A percentile compares a stretch with the other conserved stretches of the same genome.
Evolutionary conservation across 2,329 filamentous ascomycete species (phyloP).

Genomic region (Pseudogymnoascus sp.): DNA sequence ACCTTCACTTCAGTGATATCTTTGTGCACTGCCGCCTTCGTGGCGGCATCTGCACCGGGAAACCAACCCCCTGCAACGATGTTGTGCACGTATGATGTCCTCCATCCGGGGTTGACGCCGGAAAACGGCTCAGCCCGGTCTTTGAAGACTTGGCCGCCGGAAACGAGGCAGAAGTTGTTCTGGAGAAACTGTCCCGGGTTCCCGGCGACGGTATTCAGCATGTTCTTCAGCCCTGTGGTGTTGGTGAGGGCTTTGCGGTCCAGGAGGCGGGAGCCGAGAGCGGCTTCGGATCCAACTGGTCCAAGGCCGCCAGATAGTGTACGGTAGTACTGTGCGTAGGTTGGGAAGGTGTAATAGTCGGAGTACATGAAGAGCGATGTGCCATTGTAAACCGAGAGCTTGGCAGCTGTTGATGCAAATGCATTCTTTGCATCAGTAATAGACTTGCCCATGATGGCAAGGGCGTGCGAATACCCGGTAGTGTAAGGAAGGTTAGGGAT

Average conservation of each 20-base stretch:
- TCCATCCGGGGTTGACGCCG: conserved; percentile 30
- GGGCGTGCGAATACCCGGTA: conserved; percentile 28
- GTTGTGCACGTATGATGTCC: conserved; percentile 21
- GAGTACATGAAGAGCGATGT: conserved; percentile 21
- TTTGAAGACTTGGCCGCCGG: conserved; percentile 29
- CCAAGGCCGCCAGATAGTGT: conserved; percentile 23
- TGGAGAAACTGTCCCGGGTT: conserved; percentile 21
- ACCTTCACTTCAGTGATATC: conserved; percentile 30
- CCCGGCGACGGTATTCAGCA: conserved; percentile 28
- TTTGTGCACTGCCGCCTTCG: conserved; percentile 22
- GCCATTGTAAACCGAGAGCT: conserved; percentile 19
- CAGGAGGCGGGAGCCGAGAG: conserved; percentile 28
- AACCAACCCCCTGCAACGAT: conserved; percentile 18
- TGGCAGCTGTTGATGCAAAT: conserved; percentile 20
- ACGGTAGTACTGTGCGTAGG: conserved; percentile 30
- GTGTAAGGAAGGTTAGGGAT: conserved; percentile 21
- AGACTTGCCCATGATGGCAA: conserved; percentile 29
- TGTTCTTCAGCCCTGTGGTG: conserved; percentile 20
- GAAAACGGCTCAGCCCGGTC: conserved; percentile 25
- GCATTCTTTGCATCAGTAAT: conserved; percentile 22
- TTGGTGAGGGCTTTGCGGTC: conserved; percentile 22
- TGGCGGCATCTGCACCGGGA: conserved; percentile 15
- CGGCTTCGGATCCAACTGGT: conserved; percentile 11
- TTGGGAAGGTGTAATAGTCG: conserved; percentile 19
- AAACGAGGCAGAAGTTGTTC: conserved; percentile 28